Conservation (phyloP, 2,329 filamentous ascomycete species). For the Proliferodiscus dingleyae region DNA sequence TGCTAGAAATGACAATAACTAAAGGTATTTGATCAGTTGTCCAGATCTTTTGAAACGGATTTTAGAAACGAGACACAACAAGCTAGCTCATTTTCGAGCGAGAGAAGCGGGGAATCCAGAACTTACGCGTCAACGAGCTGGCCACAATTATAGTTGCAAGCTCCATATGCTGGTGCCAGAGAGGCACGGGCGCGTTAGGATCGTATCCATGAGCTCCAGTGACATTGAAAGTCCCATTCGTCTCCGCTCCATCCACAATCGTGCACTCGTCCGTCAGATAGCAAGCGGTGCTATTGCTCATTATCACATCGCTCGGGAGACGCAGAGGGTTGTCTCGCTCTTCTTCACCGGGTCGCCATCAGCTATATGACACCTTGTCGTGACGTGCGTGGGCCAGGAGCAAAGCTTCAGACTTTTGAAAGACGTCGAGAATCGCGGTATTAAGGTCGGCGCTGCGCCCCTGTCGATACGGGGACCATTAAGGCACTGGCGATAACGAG, state of each 20-base stretch:
- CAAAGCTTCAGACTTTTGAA: too few relatives aligned
- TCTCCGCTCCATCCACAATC: slow-evolving; percentile 14
- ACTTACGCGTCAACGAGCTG: slow-evolving; percentile 28
- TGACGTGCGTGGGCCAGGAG: not conserved
- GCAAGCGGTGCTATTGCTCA: slow-evolving; percentile 13
- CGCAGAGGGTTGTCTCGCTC: not conserved
- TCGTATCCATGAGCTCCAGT: slow-evolving; percentile 17
- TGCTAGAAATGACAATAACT: slow-evolving; percentile 26
- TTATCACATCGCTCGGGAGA: not conserved
- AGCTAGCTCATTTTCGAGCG: too few relatives aligned
- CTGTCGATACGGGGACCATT: too few relatives aligned
- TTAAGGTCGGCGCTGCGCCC: too few relatives aligned
- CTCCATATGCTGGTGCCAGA: slow-evolving; percentile 27
- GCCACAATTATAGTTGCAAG: slow-evolving; percentile 23
- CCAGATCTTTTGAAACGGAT: not conserved
- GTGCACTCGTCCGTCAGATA: slow-evolving; percentile 15
- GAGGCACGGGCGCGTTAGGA: slow-evolving; percentile 19
- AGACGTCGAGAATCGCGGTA: too few relatives aligned
- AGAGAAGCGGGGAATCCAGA: not conserved
- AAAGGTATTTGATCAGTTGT: slow-evolving; percentile 4
- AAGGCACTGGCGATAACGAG: too few relatives aligned
- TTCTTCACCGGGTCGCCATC: not conserved
- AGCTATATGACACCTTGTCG: not conserved
- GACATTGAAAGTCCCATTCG: slow-evolving; percentile 20
- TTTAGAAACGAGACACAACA: too few relatives aligned